Percentiles rank a stretch among this genome's conserved stretches.
These are phyloP conservation scores for Epichloe sibirici DNA, from an alignment of 2,329 filamentous ascomycete species.

Conservation along the genomic window DNA sequence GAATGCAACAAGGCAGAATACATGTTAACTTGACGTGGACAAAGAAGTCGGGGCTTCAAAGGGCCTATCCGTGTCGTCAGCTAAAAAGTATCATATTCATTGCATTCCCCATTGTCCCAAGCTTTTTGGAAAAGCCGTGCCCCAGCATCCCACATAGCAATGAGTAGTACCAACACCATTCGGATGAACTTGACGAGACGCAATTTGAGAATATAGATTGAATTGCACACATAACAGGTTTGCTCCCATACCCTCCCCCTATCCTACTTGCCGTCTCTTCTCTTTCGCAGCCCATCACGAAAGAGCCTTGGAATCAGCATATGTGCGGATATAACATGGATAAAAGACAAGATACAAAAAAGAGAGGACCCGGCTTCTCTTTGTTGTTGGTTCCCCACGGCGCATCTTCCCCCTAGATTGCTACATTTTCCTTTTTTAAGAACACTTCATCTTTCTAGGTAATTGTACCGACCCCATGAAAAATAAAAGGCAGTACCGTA, in stretches of 20 bases:
- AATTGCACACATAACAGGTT: slow-evolving; percentile 1
- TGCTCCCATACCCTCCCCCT: not conserved
- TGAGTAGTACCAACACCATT: not conserved
- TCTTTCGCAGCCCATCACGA: not conserved
- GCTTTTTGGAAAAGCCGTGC: no score
- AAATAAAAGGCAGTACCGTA: slow-evolving; percentile 9
- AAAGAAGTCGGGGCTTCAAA: no score
- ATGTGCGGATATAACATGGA: not conserved
- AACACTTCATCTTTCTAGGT: no score
- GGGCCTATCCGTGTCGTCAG: not conserved
- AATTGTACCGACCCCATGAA: not conserved
- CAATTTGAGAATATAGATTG: not conserved
- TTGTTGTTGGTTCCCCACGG: not conserved
- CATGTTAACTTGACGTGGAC: no score
- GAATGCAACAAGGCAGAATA: not conserved
- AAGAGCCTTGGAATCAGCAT: not conserved
- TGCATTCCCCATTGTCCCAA: no score
- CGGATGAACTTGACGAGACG: no score
- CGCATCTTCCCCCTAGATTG: not conserved
- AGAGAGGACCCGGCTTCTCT: not conserved
- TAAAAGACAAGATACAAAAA: not conserved
- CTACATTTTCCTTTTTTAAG: not conserved
- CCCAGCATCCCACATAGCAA: not conserved
- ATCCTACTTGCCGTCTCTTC: not conserved
- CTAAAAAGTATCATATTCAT: no score